phyloP scores from a whole-genome alignment of 2,329 filamentous ascomycete genomes.

The Ascochyta lentis region DNA sequence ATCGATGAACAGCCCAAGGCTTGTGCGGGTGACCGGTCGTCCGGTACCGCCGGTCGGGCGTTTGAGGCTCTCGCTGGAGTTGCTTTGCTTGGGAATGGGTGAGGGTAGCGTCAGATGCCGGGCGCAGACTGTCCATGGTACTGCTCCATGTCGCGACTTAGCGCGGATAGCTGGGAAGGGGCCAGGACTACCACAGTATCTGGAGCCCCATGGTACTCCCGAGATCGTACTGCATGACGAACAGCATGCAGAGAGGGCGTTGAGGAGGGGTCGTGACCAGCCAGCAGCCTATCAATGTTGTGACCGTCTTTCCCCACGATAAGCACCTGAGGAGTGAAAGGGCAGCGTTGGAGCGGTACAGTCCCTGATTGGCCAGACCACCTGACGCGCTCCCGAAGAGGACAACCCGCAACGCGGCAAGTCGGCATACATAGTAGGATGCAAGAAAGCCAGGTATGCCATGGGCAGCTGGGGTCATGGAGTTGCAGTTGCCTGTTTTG shows the following conservation, averaged over 20 bases:
- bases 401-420: constrained; percentile 7
- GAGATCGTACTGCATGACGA: neutral
- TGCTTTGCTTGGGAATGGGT: constrained; percentile 4
- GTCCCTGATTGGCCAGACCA: constrained; percentile 8
- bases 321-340: constrained; percentile 10
- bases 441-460: constrained; percentile 7
- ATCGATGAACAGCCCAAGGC: neutral
- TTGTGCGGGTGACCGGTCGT: constrained; percentile 3
- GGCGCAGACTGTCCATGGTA: constrained; percentile 1
- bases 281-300: constrained; percentile 8
- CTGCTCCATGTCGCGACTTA: constrained; percentile 2
- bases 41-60: constrained; percentile 4
- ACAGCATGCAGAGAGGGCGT: constrained; percentile 5
- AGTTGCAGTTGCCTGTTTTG: constrained; percentile 8
- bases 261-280: constrained; percentile 12
- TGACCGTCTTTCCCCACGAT: constrained; percentile 16
- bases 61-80: constrained; percentile 5
- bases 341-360: constrained; percentile 9
- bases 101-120: constrained; percentile 9
- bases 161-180: neutral
- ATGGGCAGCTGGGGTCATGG: constrained; percentile 8
- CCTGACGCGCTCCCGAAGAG: constrained; percentile 3
- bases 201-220: neutral
- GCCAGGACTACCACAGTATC: neutral
- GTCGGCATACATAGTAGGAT: constrained; percentile 7